Evolutionary conservation across 768 basidiomycete species (phyloP).

Genomic region (Trametes cubensis): DNA sequence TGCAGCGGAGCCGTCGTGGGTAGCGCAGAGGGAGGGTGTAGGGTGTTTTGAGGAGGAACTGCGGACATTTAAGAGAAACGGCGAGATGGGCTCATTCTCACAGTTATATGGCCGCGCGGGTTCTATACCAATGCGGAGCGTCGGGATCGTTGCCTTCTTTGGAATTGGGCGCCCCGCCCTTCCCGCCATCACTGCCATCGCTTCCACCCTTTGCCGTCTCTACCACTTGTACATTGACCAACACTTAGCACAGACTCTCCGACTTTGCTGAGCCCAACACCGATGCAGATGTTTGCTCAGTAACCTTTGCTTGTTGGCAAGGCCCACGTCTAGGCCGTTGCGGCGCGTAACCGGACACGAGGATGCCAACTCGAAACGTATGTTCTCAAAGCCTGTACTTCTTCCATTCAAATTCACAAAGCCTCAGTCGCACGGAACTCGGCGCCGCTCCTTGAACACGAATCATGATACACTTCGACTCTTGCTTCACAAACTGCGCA

Average conservation of each 20-base stretch:
- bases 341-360: background rate
- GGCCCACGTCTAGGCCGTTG: too few species aligned
- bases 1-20: background rate
- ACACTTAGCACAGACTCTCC: background rate
- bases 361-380: background rate
- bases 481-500: background rate
- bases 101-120: background rate
- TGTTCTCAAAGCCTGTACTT: background rate
- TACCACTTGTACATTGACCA: background rate
- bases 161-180: constrained; percentile 5
- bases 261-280: background rate
- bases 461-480: background rate
- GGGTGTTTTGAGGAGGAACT: background rate
- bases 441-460: background rate
- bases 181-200: background rate
- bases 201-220: background rate
- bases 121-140: background rate
- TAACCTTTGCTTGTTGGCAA: too few species aligned
- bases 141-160: constrained; percentile 7
- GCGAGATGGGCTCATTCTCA: constrained; percentile 11
- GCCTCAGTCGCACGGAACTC: background rate
- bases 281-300: too few species aligned
- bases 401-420: constrained; percentile 1
- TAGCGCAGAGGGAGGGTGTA: background rate
- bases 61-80: background rate